phyloP scores from a whole-genome alignment of 306 rosid species.

The Nissolia schottii region DNA sequence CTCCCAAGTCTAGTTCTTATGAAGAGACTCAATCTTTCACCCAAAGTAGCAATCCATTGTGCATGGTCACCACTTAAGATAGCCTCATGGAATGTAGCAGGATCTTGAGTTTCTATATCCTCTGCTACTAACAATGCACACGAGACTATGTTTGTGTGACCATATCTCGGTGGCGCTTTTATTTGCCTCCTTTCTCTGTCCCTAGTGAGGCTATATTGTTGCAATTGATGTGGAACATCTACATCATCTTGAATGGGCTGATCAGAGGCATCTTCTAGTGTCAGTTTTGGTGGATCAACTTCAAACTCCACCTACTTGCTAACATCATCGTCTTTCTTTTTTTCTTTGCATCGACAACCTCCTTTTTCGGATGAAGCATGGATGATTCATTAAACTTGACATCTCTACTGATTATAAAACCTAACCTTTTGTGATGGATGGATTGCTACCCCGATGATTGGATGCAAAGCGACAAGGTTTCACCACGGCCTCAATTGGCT shows the following conservation, averaged over 20 bases:
- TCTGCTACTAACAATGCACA: not conserved
- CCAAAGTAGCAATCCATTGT: not conserved
- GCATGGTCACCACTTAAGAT: not conserved
- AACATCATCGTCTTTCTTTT: not conserved
- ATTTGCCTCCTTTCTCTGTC: not conserved
- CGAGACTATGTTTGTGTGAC: not conserved
- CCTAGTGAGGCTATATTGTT: not conserved
- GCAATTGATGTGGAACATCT: not conserved
- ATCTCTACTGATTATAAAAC: not conserved
- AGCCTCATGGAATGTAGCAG: not conserved
- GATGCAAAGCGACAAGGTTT: no score
- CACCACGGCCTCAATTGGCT: no score
- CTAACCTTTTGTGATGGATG: no score
- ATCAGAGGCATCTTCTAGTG: not conserved
- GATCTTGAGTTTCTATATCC: not conserved
- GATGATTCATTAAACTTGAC: not conserved
- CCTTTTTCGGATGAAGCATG: not conserved
- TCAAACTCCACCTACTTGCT: not conserved
- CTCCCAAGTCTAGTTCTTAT: not conserved
- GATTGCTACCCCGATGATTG: no score
- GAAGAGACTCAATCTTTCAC: not conserved
- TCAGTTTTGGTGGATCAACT: not conserved
- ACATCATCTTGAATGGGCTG: not conserved
- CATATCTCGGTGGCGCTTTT: not conserved
- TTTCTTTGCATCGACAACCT: not conserved